Percentiles rank a stretch among this genome's conserved stretches.
phyloP scores from a whole-genome alignment of 108 stramenopile species.

The Parietichytrium sp. region DNA sequence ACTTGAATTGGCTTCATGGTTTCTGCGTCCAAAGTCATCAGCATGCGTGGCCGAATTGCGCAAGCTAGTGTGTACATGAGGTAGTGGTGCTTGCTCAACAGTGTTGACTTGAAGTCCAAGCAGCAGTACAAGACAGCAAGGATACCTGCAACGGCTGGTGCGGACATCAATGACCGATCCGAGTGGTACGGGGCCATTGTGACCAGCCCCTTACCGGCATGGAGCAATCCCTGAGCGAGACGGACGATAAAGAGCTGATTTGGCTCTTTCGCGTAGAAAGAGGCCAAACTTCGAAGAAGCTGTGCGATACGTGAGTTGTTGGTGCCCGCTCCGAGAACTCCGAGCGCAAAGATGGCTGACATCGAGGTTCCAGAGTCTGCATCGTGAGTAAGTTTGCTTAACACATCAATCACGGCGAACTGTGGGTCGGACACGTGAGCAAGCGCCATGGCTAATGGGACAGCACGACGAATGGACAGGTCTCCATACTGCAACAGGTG shows the following conservation, averaged over 20 bases:
- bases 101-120: conserved; percentile 85
- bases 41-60: conserved; percentile 96
- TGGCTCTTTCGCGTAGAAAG: conserved; percentile 94
- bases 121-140: conserved; percentile 83
- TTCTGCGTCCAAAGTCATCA: conserved; percentile 88
- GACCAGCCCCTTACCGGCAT: conserved; percentile 97
- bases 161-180: conserved; percentile 84
- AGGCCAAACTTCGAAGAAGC: conserved; percentile 88
- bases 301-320: conserved; percentile 98
- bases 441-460: conserved; percentile 90
- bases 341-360: conserved; percentile 88
- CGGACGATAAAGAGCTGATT: conserved; percentile 93
- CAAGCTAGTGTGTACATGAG: conserved; percentile 89
- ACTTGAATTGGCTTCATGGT: conserved; percentile 77
- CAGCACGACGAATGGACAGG: conserved; percentile 90
- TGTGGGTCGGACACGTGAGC: conserved; percentile 92
- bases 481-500: conserved; percentile 99
- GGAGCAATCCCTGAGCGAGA: conserved; percentile 94
- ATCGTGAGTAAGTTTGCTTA: conserved; percentile 95
- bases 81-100: conserved; percentile 91
- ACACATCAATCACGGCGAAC: conserved; percentile 90
- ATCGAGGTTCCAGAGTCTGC: conserved; percentile 89
- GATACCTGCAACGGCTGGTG: conserved; percentile 84
- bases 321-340: conserved; percentile 93
- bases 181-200: conserved; percentile 91